Evolutionary conservation across 306 rosid species (phyloP).

Genomic region (Prunus kanzakura): DNA sequence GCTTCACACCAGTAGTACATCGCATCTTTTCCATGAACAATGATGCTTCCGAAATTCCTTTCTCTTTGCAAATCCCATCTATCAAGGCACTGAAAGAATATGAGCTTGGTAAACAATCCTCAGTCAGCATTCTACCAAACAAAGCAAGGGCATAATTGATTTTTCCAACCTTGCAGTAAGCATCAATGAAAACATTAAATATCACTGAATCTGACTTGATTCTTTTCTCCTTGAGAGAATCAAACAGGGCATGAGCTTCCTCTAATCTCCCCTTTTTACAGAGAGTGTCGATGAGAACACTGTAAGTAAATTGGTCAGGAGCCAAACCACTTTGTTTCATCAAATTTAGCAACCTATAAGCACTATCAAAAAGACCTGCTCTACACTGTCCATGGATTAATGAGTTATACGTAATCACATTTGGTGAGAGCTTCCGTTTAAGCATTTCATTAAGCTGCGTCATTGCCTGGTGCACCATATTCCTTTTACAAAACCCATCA

Average conservation of each 20-base stretch:
- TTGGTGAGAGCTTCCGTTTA: conserved; percentile 48
- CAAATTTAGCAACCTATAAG: conserved; percentile 51
- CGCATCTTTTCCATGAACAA: conserved; percentile 46
- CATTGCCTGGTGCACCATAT: conserved; percentile 74
- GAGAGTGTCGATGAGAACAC: conserved; percentile 45
- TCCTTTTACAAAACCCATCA: conserved; percentile 49
- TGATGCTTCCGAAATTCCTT: conserved; percentile 43
- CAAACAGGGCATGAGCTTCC: conserved; percentile 52
- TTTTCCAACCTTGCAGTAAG: conserved; percentile 64
- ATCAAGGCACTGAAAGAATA: conserved; percentile 57
- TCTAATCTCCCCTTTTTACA: conserved; percentile 52
- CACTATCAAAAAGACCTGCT: conserved; percentile 54
- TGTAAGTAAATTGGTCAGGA: conserved; percentile 61
- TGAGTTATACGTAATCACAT: conserved; percentile 51
- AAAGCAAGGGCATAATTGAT: conserved; percentile 46
- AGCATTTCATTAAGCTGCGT: conserved; percentile 53
- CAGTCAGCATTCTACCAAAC: conserved; percentile 54
- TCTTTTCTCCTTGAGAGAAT: conserved; percentile 50
- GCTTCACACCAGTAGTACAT: conserved; percentile 40
- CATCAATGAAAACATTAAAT: conserved; percentile 65
- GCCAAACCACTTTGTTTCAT: conserved; percentile 57
- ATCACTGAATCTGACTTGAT: conserved; percentile 42
- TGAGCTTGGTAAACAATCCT: conserved; percentile 55
- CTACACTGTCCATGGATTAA: conserved; percentile 64
- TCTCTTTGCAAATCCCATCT: conserved; percentile 65